A percentile compares a stretch with the other conserved stretches of the same genome.
Evolutionary conservation across 1,284 basidiomycete species (phyloP).

Genomic region (Microbotryum lychnidis-dioicae): DNA sequence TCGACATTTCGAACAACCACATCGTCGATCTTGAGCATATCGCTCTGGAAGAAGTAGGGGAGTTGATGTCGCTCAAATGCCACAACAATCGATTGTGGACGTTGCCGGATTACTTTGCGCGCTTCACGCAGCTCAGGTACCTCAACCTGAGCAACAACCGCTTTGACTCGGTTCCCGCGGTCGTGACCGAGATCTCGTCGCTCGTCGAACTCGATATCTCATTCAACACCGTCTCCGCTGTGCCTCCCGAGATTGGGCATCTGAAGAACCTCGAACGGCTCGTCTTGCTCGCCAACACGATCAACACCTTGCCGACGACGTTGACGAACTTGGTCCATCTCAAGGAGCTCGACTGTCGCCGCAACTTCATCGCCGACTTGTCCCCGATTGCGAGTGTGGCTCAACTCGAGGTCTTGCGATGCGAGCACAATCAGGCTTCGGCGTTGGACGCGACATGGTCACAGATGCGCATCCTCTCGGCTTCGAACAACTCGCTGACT

Average conservation of each 20-base stretch:
- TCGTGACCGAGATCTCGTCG: constrained; percentile 64
- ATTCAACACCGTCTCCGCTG: constrained; percentile 78
- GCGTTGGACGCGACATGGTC: constrained; percentile 53
- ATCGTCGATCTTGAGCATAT: constrained; percentile 84
- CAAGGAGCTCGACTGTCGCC: constrained; percentile 66
- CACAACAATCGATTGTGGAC: constrained; percentile 90
- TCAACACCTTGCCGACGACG: constrained; percentile 65
- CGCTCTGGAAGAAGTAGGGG: constrained; percentile 65
- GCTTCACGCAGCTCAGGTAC: constrained; percentile 61
- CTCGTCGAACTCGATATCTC: constrained; percentile 86
- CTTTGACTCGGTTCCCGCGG: constrained; percentile 69
- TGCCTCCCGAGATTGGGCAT: constrained; percentile 72
- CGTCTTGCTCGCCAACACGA: constrained; percentile 80
- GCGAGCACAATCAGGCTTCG: constrained; percentile 73
- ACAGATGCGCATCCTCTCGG: constrained; percentile 49
- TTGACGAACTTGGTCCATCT: constrained; percentile 58
- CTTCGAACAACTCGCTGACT: constrained; percentile 56
- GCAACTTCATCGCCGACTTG: constrained; percentile 73
- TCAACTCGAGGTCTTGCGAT: constrained; percentile 56
- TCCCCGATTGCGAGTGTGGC: constrained; percentile 61
- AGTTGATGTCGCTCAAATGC: constrained; percentile 64
- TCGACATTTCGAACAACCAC: constrained; percentile 90
- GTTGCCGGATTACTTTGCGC: constrained; percentile 76
- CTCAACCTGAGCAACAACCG: constrained; percentile 98
- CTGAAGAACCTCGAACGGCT: constrained; percentile 64